Evolutionary conservation across 805 yeast genomes (phyloP).

Genomic region (Saturnispora hagleri): DNA sequence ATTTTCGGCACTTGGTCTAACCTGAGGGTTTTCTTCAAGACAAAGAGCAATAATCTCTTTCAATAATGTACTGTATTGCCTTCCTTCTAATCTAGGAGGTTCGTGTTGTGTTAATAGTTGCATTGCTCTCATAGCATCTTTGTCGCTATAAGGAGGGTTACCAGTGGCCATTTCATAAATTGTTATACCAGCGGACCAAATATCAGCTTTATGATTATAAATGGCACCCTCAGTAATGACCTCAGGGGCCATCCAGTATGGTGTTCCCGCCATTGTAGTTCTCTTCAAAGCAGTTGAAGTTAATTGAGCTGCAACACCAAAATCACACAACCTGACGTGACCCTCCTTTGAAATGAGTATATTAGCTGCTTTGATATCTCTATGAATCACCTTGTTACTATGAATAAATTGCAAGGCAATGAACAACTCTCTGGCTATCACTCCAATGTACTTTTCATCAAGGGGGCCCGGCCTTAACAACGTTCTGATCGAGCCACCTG

Average conservation of each 20-base stretch:
- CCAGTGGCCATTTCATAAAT: conserved; percentile 93
- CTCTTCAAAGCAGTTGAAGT: conserved; percentile 68
- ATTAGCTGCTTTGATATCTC: conserved; percentile 96
- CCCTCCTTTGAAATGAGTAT: conserved; percentile 80
- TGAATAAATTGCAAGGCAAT: conserved; percentile 77
- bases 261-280: conserved; percentile 92
- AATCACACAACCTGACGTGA: conserved; percentile 84
- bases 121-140: conserved; percentile 92
- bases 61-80: conserved; percentile 62
- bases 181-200: conserved; percentile 96
- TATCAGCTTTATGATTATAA: conserved; percentile 87
- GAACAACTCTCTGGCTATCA: conserved; percentile 76
- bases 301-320: conserved; percentile 95
- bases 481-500: conserved; percentile 91
- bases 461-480: conserved; percentile 77
- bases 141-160: conserved; percentile 93
- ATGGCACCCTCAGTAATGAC: conserved; percentile 86
- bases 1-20: conserved; percentile 82
- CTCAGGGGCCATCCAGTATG: conserved; percentile 99
- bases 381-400: conserved; percentile 82
- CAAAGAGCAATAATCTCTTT: conserved; percentile 89
- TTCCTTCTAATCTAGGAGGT: conserved; percentile 91
- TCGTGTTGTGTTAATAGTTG: conserved; percentile 85
- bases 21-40: conserved; percentile 87
- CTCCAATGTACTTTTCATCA: conserved; percentile 75